A percentile compares a stretch with the other conserved stretches of the same genome.
Conservation (phyloP, 1,284 basidiomycete genomes). For the Anthracocystis setariae region DNA sequence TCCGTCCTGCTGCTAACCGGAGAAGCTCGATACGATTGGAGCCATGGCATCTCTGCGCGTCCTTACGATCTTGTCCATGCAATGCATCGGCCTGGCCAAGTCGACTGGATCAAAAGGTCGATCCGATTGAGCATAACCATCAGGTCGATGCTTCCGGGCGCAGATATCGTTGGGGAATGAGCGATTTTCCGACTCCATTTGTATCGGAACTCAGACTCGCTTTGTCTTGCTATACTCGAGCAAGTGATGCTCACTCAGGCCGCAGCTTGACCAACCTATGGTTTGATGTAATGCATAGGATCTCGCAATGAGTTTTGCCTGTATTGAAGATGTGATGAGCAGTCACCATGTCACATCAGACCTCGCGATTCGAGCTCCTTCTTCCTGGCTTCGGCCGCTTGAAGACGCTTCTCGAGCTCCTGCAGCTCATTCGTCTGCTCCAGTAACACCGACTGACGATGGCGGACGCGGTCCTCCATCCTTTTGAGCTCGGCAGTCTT, state of each 20-base stretch:
- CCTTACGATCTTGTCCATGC: slow-evolving; percentile 24
- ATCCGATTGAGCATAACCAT: slow-evolving; percentile 55
- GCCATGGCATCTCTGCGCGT: slow-evolving; percentile 68
- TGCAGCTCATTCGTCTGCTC: slow-evolving; percentile 59
- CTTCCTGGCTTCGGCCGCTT: slow-evolving; percentile 57
- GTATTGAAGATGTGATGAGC: background rate
- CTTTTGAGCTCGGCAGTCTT: slow-evolving; percentile 30
- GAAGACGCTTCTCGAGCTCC: slow-evolving; percentile 57
- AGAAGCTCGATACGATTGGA: slow-evolving; percentile 70
- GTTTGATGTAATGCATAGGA: too few species aligned
- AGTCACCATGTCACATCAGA: slow-evolving; percentile 16
- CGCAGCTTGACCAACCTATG: too few species aligned
- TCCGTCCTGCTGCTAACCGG: slow-evolving; percentile 68
- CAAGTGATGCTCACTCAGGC: too few species aligned
- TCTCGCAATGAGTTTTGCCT: too few species aligned
- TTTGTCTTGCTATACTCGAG: too few species aligned
- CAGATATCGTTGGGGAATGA: slow-evolving; percentile 45
- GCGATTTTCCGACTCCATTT: too few species aligned
- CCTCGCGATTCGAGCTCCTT: slow-evolving; percentile 51
- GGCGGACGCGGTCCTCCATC: slow-evolving; percentile 53
- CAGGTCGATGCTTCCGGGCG: slow-evolving; percentile 50
- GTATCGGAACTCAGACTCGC: too few species aligned
- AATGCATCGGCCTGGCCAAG: background rate
- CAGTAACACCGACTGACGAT: slow-evolving; percentile 51
- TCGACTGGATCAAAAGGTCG: slow-evolving; percentile 17